phyloP scores from a whole-genome alignment of 495 filamentous ascomycete species.

The Lepraria neglecta region DNA sequence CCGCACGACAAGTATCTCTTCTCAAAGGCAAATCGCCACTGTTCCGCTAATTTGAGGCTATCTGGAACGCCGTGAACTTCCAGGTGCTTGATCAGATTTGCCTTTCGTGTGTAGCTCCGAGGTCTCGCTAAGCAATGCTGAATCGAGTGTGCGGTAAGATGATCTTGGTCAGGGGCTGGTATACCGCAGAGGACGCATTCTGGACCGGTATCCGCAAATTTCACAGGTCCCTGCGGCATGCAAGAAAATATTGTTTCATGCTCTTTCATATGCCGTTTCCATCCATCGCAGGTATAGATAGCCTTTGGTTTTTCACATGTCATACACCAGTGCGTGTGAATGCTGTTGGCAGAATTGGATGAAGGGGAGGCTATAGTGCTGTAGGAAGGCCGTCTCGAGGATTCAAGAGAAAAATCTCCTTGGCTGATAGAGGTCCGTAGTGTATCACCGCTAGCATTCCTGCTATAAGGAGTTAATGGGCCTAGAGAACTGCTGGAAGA shows the following conservation, averaged over 20 bases:
- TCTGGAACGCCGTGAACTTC: neutral
- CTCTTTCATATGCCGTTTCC: constrained; percentile 19
- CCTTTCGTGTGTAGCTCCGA: constrained; percentile 6
- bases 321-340: constrained; percentile 15
- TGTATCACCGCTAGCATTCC: neutral
- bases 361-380: neutral
- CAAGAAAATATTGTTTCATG: constrained; percentile 10
- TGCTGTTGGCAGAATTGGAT: neutral
- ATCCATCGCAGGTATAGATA: constrained; percentile 15
- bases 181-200: neutral
- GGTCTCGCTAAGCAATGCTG: neutral
- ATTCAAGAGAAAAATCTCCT: neutral
- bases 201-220: neutral
- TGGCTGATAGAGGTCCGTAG: neutral
- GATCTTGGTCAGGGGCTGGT: neutral
- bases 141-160: constrained; percentile 1
- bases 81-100: constrained; percentile 6
- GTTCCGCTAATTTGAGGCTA: neutral
- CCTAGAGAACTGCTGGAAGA: constrained; percentile 7
- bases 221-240: neutral
- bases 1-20: constrained; percentile 14
- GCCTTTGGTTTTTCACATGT: neutral
- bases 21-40: neutral
- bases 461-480: neutral
- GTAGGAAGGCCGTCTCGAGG: constrained; percentile 2